Evolutionary conservation across 371 early-diverging fungal species (phyloP).

Genomic region (Mortierella sp.): DNA sequence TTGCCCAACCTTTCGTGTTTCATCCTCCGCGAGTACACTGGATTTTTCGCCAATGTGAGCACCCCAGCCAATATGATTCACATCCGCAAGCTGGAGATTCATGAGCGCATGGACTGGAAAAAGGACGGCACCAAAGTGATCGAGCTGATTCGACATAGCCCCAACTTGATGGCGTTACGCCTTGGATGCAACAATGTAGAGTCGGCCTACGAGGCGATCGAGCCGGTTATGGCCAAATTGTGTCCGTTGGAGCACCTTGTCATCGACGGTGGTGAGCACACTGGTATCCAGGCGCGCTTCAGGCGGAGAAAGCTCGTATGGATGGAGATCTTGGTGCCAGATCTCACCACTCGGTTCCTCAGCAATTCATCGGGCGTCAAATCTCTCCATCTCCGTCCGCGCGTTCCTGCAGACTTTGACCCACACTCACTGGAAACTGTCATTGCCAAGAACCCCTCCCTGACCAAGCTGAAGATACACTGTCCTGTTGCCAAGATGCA

Average conservation of each 20-base stretch:
- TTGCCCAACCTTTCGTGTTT: constrained; percentile 19
- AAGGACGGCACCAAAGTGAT: constrained; percentile 20
- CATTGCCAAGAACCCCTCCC: neutral
- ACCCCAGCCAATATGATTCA: neutral
- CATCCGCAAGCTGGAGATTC: constrained; percentile 10
- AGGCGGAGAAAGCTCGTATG: neutral
- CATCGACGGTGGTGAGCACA: neutral
- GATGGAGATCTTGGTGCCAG: constrained; percentile 7
- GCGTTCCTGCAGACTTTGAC: neutral
- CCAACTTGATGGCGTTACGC: constrained; percentile 6
- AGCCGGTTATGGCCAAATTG: neutral
- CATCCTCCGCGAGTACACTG: constrained; percentile 13
- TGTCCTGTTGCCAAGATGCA: constrained; percentile 6
- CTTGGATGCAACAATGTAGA: constrained; percentile 17
- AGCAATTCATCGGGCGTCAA: neutral
- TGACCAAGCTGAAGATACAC: neutral
- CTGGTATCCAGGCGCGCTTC: constrained; percentile 3
- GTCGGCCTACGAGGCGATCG: constrained; percentile 4
- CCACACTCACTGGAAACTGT: constrained; percentile 1
- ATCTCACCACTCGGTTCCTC: constrained; percentile 1
- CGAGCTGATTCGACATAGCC: constrained; percentile 15
- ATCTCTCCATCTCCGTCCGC: constrained; percentile 4
- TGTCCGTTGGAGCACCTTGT: constrained; percentile 5
- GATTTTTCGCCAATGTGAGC: constrained; percentile 14
- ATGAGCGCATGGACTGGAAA: constrained; percentile 24